Base-by-base conservation (phyloP, 345 rosid species). In the Boechera stricta region DNA sequence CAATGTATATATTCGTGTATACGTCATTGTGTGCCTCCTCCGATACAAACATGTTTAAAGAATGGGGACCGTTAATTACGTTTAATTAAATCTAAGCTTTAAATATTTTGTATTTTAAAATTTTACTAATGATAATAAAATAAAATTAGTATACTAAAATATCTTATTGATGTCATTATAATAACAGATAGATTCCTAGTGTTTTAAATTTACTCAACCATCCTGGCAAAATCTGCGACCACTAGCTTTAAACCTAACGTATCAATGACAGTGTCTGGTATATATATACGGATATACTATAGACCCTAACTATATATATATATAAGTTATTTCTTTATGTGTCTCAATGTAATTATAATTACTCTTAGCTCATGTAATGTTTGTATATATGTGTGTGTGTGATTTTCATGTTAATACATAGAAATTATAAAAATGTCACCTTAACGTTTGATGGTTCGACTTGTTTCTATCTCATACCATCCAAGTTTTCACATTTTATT, bases 141-240 rank as follows among this genome's bases (percentile, higher is more conserved):
- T 16, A 5, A 67, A 16, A 67, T 5, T 29, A 56, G 15, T 67
- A 45, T 57, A 67, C 3, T 39, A 51, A 68, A 47, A 47, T 58
- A 68, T 60, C 36, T 76, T 51, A 35, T 12, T 39, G 62, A 51
- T 41, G 79, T 68, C 74, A 66, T 51, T 76, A 60, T 76, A 38
- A 41, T 68, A 76, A 76, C 79, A 76, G 79, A 69, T 60, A 68
- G 74, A 69, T 76, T 76, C 74, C 10, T 10, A 42, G 64, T 69
- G 79, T 48, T 68, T 51, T 41, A 52, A 39, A 51, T 39, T 60
- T 35, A 68, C 55, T 68, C 36, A 76, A 76, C 79, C 69, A 69
- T 32, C 36, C 74, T 69, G 74, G 74, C 79, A 60, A 51, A 76
- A 51, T 52, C 18, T 69, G 69, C 69, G 75, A 76, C 75, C 69